Evolutionary conservation across 2,329 filamentous ascomycete genomes (phyloP), one percentile per base, ranked within the genome.

Genomic region (Cephalotrichum gorgonifer): DNA sequence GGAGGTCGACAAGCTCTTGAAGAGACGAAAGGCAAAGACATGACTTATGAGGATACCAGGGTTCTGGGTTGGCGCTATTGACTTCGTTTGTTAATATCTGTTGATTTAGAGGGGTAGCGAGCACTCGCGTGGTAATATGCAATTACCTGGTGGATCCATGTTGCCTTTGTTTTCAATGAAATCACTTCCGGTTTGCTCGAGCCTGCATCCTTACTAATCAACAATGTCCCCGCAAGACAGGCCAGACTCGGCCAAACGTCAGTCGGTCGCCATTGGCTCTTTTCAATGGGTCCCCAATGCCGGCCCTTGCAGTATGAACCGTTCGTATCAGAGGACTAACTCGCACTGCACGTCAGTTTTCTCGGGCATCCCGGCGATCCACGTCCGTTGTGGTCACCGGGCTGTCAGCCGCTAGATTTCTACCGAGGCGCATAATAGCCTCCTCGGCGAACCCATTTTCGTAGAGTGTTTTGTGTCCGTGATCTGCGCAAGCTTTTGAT

Each of bases 1-100:
- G 50, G 84, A 89, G 54, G 68, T 90, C 1, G 76, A 81, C 38
- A 80, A 80, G 55, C 58, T 95, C 25, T 72, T 88, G 56, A 86
- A 79, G 56, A 69, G 63, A 50, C 60, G 63, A 33, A 51, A 30
- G 33, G 23, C n/a, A 3, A 48, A 33, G 28, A 33, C 25, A 43
- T 15, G 9, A 22, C 22, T 35, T 20, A 39, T 22, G 35, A 39
- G 22, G 17, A 20, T n/a, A 41, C 8, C 7, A 41, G 38, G n/a
- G 8, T 17, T 20, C n/a, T 14, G 15, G 8, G 38, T n/a, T n/a
- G 38, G n/a, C 38, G 8, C n/a, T 31, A 9, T 7, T 26, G 42
- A 27, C 11, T 26, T 15, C 15, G 41, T 31, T 22, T 20, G 20
- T 11, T 22, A 22, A 22, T 39, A 20, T 39, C 3, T 39, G 11